These are phyloP conservation scores for Myriosclerotinia duriaeana DNA, from an alignment of 2,329 filamentous ascomycete genomes.

Conservation along the genomic window DNA sequence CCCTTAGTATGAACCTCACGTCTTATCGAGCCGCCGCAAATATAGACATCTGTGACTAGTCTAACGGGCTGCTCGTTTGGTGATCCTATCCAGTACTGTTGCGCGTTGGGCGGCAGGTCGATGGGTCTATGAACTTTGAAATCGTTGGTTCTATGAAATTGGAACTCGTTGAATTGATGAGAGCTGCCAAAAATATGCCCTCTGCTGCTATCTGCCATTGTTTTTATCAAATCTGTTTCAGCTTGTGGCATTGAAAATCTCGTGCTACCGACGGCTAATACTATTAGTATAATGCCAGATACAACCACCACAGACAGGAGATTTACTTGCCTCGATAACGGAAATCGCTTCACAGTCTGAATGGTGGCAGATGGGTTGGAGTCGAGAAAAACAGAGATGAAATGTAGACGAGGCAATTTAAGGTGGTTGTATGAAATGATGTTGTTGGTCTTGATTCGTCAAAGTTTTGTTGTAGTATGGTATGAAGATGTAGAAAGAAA, in stretches of 20 bases:
- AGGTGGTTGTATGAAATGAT: background rate
- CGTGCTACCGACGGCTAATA: background rate
- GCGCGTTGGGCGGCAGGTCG: too few relatives aligned
- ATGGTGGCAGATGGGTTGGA: background rate
- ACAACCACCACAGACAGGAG: background rate
- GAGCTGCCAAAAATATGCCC: background rate
- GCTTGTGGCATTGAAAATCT: background rate
- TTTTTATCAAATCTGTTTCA: background rate
- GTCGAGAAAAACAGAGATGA: background rate
- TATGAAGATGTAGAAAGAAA: background rate
- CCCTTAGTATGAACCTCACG: background rate
- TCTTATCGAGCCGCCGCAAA: background rate
- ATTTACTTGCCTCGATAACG: background rate
- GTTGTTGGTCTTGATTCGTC: background rate
- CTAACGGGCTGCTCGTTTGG: background rate
- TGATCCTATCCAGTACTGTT: background rate
- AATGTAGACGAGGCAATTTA: background rate
- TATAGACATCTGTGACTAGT: background rate
- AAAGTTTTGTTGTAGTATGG: background rate
- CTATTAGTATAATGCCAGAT: background rate
- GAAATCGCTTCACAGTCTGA: background rate
- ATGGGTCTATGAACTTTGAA: too few relatives aligned
- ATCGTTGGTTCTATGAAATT: too few relatives aligned
- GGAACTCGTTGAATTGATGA: too few relatives aligned
- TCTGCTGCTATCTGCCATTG: background rate